phyloP scores from a whole-genome alignment of 2,329 filamentous ascomycete genomes.

The Stachybotrys chartarum region DNA sequence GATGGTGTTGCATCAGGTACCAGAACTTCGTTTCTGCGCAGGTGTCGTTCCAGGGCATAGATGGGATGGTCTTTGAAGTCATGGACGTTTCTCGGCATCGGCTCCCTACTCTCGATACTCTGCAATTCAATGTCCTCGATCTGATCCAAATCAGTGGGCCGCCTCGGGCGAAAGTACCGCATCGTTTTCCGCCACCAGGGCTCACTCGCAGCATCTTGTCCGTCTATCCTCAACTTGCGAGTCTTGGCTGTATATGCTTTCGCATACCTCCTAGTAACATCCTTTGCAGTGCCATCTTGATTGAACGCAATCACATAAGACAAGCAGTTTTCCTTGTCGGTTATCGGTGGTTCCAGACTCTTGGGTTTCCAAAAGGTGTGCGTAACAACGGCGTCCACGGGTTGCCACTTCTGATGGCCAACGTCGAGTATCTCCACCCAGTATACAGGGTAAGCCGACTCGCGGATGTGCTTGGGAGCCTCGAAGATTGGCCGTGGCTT shows the following conservation, averaged over 20 bases:
- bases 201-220: slow-evolving; percentile 36
- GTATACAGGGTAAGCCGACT: slow-evolving; percentile 76
- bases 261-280: slow-evolving; percentile 82
- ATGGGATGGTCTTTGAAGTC: slow-evolving; percentile 84
- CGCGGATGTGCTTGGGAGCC: slow-evolving; percentile 42
- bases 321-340: slow-evolving; percentile 69
- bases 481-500: slow-evolving; percentile 22
- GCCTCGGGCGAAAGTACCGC: slow-evolving; percentile 34
- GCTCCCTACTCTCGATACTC: slow-evolving; percentile 65
- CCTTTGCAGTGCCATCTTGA: slow-evolving; percentile 66
- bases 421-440: slow-evolving; percentile 92
- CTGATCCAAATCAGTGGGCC: slow-evolving; percentile 62
- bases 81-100: slow-evolving; percentile 77
- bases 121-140: slow-evolving; percentile 74
- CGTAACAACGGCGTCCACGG: slow-evolving; percentile 80
- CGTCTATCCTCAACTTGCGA: slow-evolving; percentile 70
- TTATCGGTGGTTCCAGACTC: slow-evolving; percentile 75
- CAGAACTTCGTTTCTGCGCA: slow-evolving; percentile 78
- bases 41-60: slow-evolving; percentile 77
- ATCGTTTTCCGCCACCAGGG: slow-evolving; percentile 49
- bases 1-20: slow-evolving; percentile 60
- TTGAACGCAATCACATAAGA: slow-evolving; percentile 83
- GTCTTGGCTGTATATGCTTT: slow-evolving; percentile 91
- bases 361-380: slow-evolving; percentile 65
- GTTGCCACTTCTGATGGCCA: slow-evolving; percentile 84